Evolutionary conservation across 2,329 filamentous ascomycete genomes (phyloP).

Genomic region (Apiospora rasikravindrae): DNA sequence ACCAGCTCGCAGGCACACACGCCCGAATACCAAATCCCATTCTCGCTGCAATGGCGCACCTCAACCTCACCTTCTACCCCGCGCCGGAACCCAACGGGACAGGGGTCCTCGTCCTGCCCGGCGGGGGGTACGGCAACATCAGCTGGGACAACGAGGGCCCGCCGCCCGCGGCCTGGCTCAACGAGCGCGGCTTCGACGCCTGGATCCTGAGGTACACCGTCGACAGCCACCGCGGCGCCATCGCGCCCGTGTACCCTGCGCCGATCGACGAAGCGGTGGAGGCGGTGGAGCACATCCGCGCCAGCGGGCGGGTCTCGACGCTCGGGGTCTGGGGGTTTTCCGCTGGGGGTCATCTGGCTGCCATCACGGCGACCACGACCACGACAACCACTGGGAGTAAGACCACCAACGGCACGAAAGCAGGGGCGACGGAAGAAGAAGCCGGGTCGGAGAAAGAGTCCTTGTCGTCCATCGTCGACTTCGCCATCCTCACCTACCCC

Average conservation of each 20-base stretch:
- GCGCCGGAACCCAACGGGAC: slow-evolving; percentile 8
- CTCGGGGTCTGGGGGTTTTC: slow-evolving; percentile 35
- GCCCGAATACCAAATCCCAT: neutral
- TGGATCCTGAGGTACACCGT: slow-evolving; percentile 34
- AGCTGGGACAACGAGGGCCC: slow-evolving; percentile 30
- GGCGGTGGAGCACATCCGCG: slow-evolving; percentile 28
- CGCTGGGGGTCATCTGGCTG: slow-evolving; percentile 33
- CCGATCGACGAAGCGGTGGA: slow-evolving; percentile 30
- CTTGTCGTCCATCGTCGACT: slow-evolving; percentile 26
- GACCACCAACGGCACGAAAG: neutral
- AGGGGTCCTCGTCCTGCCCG: slow-evolving; percentile 32
- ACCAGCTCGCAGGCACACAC: neutral
- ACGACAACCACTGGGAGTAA: neutral
- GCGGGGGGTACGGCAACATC: slow-evolving; percentile 32
- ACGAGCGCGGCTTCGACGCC: slow-evolving; percentile 29
- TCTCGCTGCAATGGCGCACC: neutral
- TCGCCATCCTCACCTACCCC: slow-evolving; percentile 34
- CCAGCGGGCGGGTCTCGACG: slow-evolving; percentile 23
- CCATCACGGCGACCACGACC: slow-evolving; percentile 28
- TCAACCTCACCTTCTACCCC: slow-evolving; percentile 13
- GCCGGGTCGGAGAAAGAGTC: neutral
- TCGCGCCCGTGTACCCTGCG: slow-evolving; percentile 28
- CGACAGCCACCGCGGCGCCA: slow-evolving; percentile 12
- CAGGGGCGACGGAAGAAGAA: neutral
- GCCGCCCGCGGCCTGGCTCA: slow-evolving; percentile 30